phyloP scores from a whole-genome alignment of 108 stramenopile genomes.

The Parmales sp. region DNA sequence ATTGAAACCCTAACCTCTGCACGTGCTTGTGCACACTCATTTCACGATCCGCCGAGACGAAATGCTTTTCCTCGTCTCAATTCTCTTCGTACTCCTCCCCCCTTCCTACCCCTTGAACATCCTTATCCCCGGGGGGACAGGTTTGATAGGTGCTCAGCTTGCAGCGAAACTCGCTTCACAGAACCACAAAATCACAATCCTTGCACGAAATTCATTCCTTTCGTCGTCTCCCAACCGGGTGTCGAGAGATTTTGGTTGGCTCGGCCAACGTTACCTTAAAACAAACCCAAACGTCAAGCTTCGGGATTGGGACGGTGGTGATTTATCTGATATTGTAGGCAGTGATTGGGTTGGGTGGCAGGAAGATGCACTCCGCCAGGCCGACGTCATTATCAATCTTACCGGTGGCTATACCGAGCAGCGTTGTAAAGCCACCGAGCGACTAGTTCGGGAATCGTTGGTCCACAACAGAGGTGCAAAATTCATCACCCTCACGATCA shows the following conservation, averaged over 20 bases:
- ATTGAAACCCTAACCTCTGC: too few species aligned
- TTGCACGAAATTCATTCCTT: slow-evolving; percentile 62
- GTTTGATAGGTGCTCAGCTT: slow-evolving; percentile 39
- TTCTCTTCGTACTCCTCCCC: too few species aligned
- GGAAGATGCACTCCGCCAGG: slow-evolving; percentile 51
- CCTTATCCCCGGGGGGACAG: slow-evolving; percentile 64
- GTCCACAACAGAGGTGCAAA: too few species aligned
- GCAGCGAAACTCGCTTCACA: slow-evolving; percentile 33
- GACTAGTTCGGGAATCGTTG: slow-evolving; percentile 56
- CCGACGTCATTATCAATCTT: slow-evolving; percentile 58
- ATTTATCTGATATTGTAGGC: slow-evolving; percentile 68
- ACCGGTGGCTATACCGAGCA: slow-evolving; percentile 75
- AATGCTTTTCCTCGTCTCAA: too few species aligned
- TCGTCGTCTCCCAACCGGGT: slow-evolving; percentile 58
- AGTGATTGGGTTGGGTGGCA: slow-evolving; percentile 62
- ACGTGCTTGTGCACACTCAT: too few species aligned
- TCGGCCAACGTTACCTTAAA: slow-evolving; percentile 46
- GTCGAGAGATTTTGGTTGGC: slow-evolving; percentile 59
- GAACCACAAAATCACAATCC: slow-evolving; percentile 56
- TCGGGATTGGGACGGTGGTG: slow-evolving; percentile 76
- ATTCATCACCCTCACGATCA: too few species aligned
- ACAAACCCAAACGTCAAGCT: slow-evolving; percentile 44
- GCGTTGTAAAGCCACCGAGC: slow-evolving; percentile 59
- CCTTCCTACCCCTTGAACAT: too few species aligned
- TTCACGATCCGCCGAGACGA: too few species aligned